Percentiles rank a stretch among this genome's conserved stretches.
These are phyloP conservation scores for Hyaloscypha bicolor DNA, from an alignment of 495 filamentous ascomycete genomes.

Conservation along the genomic window DNA sequence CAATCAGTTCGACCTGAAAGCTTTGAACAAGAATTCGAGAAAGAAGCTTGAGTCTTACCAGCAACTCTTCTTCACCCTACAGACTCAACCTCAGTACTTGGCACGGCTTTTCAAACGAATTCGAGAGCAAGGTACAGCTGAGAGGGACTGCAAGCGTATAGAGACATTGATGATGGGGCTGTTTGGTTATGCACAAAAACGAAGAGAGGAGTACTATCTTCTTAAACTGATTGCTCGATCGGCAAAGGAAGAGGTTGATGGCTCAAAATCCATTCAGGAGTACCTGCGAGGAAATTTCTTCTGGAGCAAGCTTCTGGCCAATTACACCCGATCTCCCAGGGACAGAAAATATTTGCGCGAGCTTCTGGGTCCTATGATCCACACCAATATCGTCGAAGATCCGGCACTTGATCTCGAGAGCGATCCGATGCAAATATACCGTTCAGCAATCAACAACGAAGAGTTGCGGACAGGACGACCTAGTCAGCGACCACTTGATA, in stretches of 20 bases:
- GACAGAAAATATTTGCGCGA: constrained; percentile 92
- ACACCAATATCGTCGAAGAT: constrained; percentile 88
- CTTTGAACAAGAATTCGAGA: constrained; percentile 92
- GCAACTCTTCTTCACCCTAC: constrained; percentile 95
- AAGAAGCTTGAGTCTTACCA: constrained; percentile 97
- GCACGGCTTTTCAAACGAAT: constrained; percentile 82
- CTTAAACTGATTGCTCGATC: constrained; percentile 84
- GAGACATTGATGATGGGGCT: constrained; percentile 95
- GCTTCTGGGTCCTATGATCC: constrained; percentile 78
- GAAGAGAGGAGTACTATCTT: constrained; percentile 95
- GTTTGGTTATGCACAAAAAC: constrained; percentile 96
- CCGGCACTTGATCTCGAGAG: constrained; percentile 90
- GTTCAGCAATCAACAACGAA: constrained; percentile 92
- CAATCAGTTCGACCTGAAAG: constrained; percentile 95
- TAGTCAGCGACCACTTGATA: constrained; percentile 75
- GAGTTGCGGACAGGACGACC: constrained; percentile 88
- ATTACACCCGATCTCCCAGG: constrained; percentile 87
- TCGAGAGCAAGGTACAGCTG: constrained; percentile 80
- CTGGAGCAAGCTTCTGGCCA: constrained; percentile 82
- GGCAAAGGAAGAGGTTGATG: constrained; percentile 84
- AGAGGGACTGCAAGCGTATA: constrained; percentile 90
- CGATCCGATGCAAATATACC: constrained; percentile 97
- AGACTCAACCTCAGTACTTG: constrained; percentile 95
- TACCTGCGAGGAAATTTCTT: constrained; percentile 90
- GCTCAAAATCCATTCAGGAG: constrained; percentile 72